Conservation (phyloP, 2,329 filamentous ascomycete species). For the Plectosphaerella sp. region DNA sequence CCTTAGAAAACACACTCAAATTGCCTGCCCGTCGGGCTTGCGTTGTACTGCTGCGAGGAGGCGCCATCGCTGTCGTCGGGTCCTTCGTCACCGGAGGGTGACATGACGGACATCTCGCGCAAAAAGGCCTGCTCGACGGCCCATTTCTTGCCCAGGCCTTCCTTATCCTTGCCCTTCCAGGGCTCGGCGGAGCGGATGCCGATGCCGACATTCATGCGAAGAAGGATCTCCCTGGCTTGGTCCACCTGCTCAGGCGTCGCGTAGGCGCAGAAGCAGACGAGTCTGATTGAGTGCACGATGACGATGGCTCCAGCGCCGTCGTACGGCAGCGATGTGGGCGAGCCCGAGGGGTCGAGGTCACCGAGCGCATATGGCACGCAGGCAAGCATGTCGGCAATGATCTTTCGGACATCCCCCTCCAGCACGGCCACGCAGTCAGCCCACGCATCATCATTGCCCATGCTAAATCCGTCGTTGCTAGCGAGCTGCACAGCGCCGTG, state of each 20-base stretch:
- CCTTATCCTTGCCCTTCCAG: slow-evolving; percentile 4
- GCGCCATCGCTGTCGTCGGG: too few relatives aligned
- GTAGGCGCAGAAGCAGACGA: slow-evolving; percentile 24
- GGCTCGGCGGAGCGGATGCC: slow-evolving; percentile 21
- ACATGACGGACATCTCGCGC: neutral
- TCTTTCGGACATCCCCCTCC: slow-evolving; percentile 16
- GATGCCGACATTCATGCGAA: slow-evolving; percentile 20
- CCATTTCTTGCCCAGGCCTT: slow-evolving; percentile 3
- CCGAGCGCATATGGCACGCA: slow-evolving; percentile 25
- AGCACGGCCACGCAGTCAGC: slow-evolving; percentile 11
- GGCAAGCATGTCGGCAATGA: slow-evolving; percentile 24
- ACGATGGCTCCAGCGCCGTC: slow-evolving; percentile 25
- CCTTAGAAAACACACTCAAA: too few relatives aligned
- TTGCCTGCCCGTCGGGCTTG: too few relatives aligned
- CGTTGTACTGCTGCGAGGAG: too few relatives aligned
- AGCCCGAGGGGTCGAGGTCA: slow-evolving; percentile 18
- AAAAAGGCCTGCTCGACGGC: slow-evolving; percentile 7
- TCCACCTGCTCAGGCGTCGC: slow-evolving; percentile 16
- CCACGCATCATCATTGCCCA: slow-evolving; percentile 4
- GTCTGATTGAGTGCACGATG: slow-evolving; percentile 23
- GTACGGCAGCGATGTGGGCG: slow-evolving; percentile 15
- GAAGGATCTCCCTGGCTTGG: slow-evolving; percentile 15
- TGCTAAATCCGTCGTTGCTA: neutral
- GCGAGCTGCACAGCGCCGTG: slow-evolving; percentile 10
- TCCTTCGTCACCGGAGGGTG: too few relatives aligned